Percentiles rank a stretch among this genome's conserved stretches.
Conservation (phyloP, 2,329 filamentous ascomycete genomes). For the Xylariomycetidae sp. region DNA sequence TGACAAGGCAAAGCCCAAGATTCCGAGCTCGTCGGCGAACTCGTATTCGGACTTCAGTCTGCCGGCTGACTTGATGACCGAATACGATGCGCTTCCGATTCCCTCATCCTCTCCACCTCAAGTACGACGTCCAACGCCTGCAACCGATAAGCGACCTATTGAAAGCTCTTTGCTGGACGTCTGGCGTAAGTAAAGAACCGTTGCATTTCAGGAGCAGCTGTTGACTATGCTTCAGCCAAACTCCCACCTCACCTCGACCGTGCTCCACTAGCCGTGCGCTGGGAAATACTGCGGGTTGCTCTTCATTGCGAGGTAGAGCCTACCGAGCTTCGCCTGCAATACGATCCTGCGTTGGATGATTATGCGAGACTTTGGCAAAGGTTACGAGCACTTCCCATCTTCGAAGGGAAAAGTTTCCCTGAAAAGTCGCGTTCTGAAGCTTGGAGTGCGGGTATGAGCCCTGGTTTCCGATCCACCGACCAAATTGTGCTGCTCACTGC, state of each 20-base stretch:
- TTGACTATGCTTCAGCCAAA: conserved; percentile 12
- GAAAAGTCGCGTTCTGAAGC: conserved; percentile 35
- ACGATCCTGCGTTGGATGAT: conserved; percentile 36
- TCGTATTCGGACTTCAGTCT: conserved; percentile 9
- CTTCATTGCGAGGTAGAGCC: conserved; percentile 39
- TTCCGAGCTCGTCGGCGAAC: conserved; percentile 2
- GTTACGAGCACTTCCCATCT: conserved; percentile 33
- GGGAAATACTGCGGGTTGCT: conserved; percentile 46
- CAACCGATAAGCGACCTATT: conserved; percentile 4
- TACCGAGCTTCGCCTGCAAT: conserved; percentile 26
- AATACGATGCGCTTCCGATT: conserved; percentile 1
- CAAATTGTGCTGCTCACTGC: conserved; percentile 39
- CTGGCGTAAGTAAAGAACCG: conserved; percentile 21
- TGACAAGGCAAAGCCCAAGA: conserved; percentile 2
- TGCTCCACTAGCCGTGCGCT: conserved; percentile 43
- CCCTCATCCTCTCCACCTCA: conserved; percentile 2
- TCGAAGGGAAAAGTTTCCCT: conserved; percentile 42
- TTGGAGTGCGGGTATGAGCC: conserved; percentile 38
- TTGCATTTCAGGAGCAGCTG: neutral
- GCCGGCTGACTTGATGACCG: conserved; percentile 1
- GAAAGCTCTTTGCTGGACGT: conserved; percentile 19
- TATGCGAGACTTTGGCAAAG: conserved; percentile 37
- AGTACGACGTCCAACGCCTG: neutral
- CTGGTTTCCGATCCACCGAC: conserved; percentile 27
- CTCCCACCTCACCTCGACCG: conserved; percentile 34